phyloP scores from a whole-genome alignment of 1,139 yeast species.

The Dujonia santamariae region DNA sequence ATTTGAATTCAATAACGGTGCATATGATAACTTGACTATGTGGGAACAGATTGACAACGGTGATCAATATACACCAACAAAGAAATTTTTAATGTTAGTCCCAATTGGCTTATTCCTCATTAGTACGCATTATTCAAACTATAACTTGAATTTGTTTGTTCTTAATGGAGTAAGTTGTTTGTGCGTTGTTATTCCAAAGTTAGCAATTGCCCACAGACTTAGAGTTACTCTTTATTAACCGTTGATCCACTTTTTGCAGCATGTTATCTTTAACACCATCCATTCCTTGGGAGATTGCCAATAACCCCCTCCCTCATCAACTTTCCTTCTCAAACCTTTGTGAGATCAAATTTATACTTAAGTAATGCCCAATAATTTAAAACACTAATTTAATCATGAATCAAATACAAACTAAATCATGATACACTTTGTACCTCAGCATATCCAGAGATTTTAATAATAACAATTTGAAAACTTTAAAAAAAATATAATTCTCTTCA shows the following conservation, averaged over 20 bases:
- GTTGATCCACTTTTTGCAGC: too few relatives aligned
- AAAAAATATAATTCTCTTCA: too few relatives aligned
- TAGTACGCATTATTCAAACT: slow-evolving; percentile 87
- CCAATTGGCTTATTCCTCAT: slow-evolving; percentile 85
- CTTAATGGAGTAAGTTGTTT: slow-evolving; percentile 79
- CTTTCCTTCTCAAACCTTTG: too few relatives aligned
- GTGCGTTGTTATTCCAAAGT: slow-evolving; percentile 82
- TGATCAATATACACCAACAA: slow-evolving; percentile 94
- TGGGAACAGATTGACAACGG: slow-evolving; percentile 99
- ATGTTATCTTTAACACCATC: too few relatives aligned
- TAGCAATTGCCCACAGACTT: slow-evolving; percentile 77
- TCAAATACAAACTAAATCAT: slow-evolving; percentile 1
- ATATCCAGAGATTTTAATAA: too few relatives aligned
- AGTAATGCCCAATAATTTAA: too few relatives aligned
- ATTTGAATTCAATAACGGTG: slow-evolving; percentile 94
- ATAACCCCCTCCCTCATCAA: too few relatives aligned
- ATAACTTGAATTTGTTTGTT: slow-evolving; percentile 74
- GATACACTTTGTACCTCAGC: too few relatives aligned
- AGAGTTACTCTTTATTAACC: slow-evolving; percentile 55
- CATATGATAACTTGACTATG: slow-evolving; percentile 93
- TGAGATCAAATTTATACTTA: too few relatives aligned
- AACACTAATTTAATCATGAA: background rate
- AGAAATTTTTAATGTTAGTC: slow-evolving; percentile 85
- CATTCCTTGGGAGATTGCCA: too few relatives aligned
- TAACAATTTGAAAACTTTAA: too few relatives aligned